Evolutionary conservation across 768 basidiomycete genomes (phyloP).

Genomic region (Stropharia rugosoannulata): DNA sequence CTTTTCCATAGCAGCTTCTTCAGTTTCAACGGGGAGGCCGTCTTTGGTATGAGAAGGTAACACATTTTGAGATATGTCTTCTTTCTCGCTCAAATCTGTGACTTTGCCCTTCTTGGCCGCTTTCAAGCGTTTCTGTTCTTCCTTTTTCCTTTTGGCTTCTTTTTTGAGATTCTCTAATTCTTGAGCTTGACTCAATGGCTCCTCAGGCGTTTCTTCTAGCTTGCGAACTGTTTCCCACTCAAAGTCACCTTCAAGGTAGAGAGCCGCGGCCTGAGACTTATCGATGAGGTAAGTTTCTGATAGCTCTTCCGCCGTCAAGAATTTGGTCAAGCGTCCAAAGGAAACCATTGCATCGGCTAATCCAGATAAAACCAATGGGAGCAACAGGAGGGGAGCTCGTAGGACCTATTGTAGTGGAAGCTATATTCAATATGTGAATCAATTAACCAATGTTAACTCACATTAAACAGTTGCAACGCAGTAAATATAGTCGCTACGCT

Average conservation of each 20-base stretch:
- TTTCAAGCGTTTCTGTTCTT: slow-evolving; percentile 13
- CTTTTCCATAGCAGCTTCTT: slow-evolving; percentile 31
- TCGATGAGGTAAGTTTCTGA: slow-evolving; percentile 45
- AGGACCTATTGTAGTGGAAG: slow-evolving; percentile 41
- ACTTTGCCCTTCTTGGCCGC: slow-evolving; percentile 9
- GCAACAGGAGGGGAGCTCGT: slow-evolving; percentile 53
- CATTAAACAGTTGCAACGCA: slow-evolving; percentile 60
- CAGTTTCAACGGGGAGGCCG: neutral
- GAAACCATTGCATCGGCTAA: slow-evolving; percentile 52
- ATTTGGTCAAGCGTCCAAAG: slow-evolving; percentile 43
- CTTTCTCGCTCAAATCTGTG: neutral
- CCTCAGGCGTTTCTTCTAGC: slow-evolving; percentile 18
- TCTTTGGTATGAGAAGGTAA: neutral
- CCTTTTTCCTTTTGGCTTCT: slow-evolving; percentile 13
- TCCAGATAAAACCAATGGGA: slow-evolving; percentile 52
- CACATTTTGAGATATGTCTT: neutral
- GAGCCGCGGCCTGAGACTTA: slow-evolving; percentile 30
- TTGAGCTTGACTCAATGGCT: slow-evolving; percentile 13
- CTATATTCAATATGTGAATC: neutral
- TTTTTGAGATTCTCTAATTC: slow-evolving; percentile 8
- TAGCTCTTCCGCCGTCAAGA: slow-evolving; percentile 56
- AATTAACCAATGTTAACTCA: slow-evolving; percentile 18
- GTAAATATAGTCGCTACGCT: slow-evolving; percentile 56
- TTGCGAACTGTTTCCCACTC: slow-evolving; percentile 44
- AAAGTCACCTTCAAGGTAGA: slow-evolving; percentile 51